Evolutionary conservation across 2,329 filamentous ascomycete species (phyloP).

Genomic region (Penicillium psychrosexuale): DNA sequence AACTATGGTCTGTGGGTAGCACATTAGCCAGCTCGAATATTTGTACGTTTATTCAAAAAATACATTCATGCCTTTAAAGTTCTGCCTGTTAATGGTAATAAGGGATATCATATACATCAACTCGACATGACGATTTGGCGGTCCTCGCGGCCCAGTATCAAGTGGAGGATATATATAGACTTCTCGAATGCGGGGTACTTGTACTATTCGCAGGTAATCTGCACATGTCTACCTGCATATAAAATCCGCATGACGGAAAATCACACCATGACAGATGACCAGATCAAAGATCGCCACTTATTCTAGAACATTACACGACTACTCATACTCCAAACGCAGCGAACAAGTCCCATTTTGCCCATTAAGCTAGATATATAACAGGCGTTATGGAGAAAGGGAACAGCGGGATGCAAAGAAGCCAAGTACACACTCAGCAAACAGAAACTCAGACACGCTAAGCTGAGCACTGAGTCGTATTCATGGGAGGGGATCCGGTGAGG

Average conservation of each 20-base stretch:
- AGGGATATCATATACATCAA: background rate
- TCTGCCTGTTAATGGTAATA: background rate
- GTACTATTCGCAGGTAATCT: background rate
- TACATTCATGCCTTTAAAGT: too few species aligned
- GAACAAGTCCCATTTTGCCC: constrained; percentile 29
- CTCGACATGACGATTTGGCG: too few species aligned
- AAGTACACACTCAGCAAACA: constrained; percentile 7
- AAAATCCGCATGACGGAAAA: background rate
- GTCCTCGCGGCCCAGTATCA: background rate
- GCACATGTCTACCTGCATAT: background rate
- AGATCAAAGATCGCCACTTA: background rate
- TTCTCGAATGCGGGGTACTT: background rate
- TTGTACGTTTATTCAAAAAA: background rate
- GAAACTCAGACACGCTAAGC: constrained; percentile 2
- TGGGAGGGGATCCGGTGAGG: background rate
- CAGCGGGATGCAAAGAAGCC: constrained; percentile 8
- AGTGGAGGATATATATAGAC: background rate
- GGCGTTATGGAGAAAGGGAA: constrained; percentile 16
- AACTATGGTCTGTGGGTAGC: background rate
- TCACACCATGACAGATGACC: background rate
- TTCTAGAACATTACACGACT: background rate
- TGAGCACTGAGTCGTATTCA: constrained; percentile 4
- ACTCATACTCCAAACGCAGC: constrained; percentile 10
- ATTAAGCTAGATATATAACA: constrained; percentile 33
- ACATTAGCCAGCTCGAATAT: background rate